Percentiles rank a stretch among this genome's conserved stretches.
phyloP scores from a whole-genome alignment of 2,329 filamentous ascomycete species.

The Cordyceps farinosa region DNA sequence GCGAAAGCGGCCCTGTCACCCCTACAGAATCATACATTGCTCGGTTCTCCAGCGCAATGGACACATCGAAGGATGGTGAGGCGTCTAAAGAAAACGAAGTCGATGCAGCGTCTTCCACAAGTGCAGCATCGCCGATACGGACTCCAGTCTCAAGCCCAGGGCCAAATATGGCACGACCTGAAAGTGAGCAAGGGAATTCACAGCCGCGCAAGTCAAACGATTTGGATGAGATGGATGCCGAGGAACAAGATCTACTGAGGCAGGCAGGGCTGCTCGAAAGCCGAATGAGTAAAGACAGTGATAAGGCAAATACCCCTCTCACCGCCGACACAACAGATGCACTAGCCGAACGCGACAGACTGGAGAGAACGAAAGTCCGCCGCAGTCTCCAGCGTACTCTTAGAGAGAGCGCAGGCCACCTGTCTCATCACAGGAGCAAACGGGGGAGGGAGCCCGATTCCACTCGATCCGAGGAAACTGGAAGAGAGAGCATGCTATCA shows the following conservation, averaged over 20 bases:
- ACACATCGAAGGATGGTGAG: neutral
- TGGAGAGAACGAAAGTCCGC: conserved; percentile 66
- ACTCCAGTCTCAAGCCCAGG: conserved; percentile 24
- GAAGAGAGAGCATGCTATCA: conserved; percentile 64
- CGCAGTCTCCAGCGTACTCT: conserved; percentile 87
- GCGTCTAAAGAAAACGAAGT: neutral
- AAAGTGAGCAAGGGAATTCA: conserved; percentile 22
- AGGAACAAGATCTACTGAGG: conserved; percentile 64
- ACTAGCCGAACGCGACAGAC: conserved; percentile 44
- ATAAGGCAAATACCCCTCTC: conserved; percentile 35
- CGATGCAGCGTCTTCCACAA: conserved; percentile 22
- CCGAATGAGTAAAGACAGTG: conserved; percentile 28
- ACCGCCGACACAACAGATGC: conserved; percentile 32
- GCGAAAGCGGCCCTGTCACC: conserved; percentile 27
- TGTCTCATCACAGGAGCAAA: conserved; percentile 65
- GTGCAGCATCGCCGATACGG: conserved; percentile 23
- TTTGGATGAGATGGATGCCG: conserved; percentile 56
- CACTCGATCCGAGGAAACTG: conserved; percentile 35
- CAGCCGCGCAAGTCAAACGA: conserved; percentile 23
- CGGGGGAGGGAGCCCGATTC: conserved; percentile 62
- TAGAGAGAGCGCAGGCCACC: conserved; percentile 69
- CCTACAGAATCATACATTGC: conserved; percentile 26
- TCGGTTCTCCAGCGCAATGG: conserved; percentile 19
- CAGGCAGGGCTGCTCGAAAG: conserved; percentile 62
- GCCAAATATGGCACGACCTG: conserved; percentile 20